phyloP scores from a whole-genome alignment of 768 basidiomycete genomes.

The Mycena crocata region DNA sequence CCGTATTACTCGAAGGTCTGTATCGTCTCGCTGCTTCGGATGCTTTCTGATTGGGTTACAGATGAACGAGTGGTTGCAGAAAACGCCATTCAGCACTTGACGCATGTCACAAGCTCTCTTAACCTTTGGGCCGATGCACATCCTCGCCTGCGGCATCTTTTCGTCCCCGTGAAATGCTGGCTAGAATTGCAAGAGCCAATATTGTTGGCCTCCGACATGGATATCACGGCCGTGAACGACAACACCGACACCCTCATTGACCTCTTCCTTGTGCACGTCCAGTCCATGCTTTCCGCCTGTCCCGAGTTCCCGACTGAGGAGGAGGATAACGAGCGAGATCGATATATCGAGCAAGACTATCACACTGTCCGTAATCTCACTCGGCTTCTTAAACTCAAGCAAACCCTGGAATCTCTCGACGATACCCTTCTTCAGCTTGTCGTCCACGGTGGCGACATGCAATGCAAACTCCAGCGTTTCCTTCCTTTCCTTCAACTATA shows the following conservation, averaged over 20 bases:
- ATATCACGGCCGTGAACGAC: constrained; percentile 12
- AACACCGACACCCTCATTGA: constrained; percentile 64
- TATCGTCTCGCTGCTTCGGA: neutral
- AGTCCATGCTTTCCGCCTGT: constrained; percentile 63
- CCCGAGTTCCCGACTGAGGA: constrained; percentile 39
- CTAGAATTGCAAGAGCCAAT: constrained; percentile 24
- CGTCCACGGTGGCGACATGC: constrained; percentile 44
- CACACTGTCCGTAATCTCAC: constrained; percentile 59
- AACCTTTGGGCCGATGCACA: constrained; percentile 41
- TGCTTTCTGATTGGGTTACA: neutral
- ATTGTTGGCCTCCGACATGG: constrained; percentile 10
- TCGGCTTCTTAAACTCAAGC: constrained; percentile 58
- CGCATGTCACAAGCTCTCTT: constrained; percentile 22
- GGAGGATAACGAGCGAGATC: constrained; percentile 50
- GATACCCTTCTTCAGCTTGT: constrained; percentile 53
- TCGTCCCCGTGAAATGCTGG: constrained; percentile 49
- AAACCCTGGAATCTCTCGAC: constrained; percentile 55
- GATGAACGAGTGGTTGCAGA: constrained; percentile 28
- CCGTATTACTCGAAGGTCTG: constrained; percentile 28
- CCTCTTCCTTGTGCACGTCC: constrained; percentile 72
- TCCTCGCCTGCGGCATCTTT: constrained; percentile 45
- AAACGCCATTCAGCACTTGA: constrained; percentile 17
- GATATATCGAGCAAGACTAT: constrained; percentile 64
- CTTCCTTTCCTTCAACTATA: constrained; percentile 84
- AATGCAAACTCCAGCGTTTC: constrained; percentile 55